Percentiles rank a stretch among this genome's conserved stretches.
Evolutionary conservation across 495 filamentous ascomycete species (phyloP).

Genomic region (Amphirosellinia nigrospora): DNA sequence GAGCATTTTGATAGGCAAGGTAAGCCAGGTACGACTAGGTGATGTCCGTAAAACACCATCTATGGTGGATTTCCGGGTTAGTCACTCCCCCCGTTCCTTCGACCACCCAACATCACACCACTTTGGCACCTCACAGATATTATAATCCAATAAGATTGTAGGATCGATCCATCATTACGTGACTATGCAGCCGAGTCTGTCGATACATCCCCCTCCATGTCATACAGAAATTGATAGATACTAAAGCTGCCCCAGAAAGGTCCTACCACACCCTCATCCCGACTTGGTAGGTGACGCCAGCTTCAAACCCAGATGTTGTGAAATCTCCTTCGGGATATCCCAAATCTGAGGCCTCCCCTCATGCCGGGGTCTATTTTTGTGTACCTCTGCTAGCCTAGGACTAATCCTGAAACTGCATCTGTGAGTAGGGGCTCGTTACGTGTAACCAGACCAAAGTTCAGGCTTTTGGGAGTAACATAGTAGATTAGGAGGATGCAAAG

Average conservation of each 20-base stretch:
- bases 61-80: background rate
- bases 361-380: background rate
- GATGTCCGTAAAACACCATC: background rate
- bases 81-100: background rate
- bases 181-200: background rate
- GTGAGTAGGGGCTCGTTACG: background rate
- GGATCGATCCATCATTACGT: background rate
- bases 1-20: background rate
- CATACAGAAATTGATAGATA: background rate
- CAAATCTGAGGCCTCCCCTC: background rate
- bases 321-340: background rate
- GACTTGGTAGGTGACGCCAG: slow-evolving; percentile 17
- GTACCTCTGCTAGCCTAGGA: background rate
- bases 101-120: background rate
- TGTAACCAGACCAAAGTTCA: background rate
- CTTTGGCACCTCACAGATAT: background rate
- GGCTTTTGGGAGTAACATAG: background rate
- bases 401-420: slow-evolving; percentile 1
- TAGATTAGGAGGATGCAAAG: background rate
- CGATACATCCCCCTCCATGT: background rate
- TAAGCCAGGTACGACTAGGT: too few relatives aligned
- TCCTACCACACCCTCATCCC: background rate
- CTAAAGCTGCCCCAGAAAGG: background rate
- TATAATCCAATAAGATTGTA: background rate
- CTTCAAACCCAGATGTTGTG: background rate